Evolutionary conservation across 108 stramenopile species (phyloP).

Genomic region (Nitzschia sp.): DNA sequence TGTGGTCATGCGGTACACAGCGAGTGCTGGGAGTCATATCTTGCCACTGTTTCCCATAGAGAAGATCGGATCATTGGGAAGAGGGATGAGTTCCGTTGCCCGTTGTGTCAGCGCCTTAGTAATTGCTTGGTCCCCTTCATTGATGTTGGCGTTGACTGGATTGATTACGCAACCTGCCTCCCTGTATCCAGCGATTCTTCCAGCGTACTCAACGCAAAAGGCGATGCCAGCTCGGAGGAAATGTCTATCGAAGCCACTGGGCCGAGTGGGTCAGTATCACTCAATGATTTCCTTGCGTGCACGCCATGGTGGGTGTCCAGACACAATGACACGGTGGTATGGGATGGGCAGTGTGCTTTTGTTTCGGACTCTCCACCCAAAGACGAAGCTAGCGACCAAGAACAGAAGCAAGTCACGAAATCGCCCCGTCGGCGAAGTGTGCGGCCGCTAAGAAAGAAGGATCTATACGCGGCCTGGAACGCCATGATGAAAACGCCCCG

Average conservation of each 20-base stretch:
- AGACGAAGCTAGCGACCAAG: conserved; percentile 7
- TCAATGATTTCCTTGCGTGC: conserved; percentile 56
- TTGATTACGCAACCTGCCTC: conserved; percentile 32
- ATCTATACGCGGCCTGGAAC: conserved; percentile 83
- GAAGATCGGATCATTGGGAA: conserved; percentile 64
- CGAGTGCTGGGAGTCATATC: conserved; percentile 80
- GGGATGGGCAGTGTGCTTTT: conserved; percentile 83
- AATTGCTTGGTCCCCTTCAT: conserved; percentile 86
- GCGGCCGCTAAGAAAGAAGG: conserved; percentile 71
- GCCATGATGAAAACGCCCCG: conserved; percentile 78
- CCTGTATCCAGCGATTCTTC: conserved; percentile 9
- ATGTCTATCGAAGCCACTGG: conserved; percentile 13
- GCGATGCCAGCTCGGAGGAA: conserved; percentile 18
- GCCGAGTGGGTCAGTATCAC: conserved; percentile 2
- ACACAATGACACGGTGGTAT: conserved; percentile 47
- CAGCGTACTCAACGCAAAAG: conserved; percentile 13
- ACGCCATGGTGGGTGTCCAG: conserved; percentile 79
- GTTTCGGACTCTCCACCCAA: conserved; percentile 11
- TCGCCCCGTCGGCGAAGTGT: conserved; percentile 36
- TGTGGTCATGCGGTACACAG: conserved; percentile 90
- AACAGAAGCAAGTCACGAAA: background rate
- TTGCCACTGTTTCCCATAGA: conserved; percentile 67
- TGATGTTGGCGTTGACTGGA: conserved; percentile 83
- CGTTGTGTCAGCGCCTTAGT: conserved; percentile 78
- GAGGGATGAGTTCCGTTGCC: conserved; percentile 79